Conservation (phyloP, 2,329 filamentous ascomycete species). For the Colletotrichum sp. region DNA sequence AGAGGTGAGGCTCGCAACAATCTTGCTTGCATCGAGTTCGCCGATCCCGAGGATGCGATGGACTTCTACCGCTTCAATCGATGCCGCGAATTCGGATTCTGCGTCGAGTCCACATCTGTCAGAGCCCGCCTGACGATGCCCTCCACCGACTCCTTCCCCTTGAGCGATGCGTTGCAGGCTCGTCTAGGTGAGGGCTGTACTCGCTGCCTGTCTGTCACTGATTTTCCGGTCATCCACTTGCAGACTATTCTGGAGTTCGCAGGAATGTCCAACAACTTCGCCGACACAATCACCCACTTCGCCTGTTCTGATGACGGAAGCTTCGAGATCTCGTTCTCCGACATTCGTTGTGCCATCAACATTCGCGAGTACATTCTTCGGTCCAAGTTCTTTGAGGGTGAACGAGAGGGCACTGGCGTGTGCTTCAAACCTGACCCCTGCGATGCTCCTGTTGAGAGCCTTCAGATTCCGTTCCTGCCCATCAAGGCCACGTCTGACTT, state of each 20-base stretch:
- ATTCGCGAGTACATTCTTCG: neutral
- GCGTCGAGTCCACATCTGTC: neutral
- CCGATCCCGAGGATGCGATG: neutral
- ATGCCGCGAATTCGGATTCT: conserved; percentile 12
- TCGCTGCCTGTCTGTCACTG: conserved; percentile 5
- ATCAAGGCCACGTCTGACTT: neutral
- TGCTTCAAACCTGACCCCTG: neutral
- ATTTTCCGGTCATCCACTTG: conserved; percentile 3
- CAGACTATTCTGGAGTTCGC: neutral
- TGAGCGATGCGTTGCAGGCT: neutral
- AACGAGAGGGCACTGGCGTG: neutral
- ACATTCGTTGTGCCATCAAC: neutral
- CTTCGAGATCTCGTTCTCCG: conserved; percentile 10
- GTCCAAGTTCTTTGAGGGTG: neutral
- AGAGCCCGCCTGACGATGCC: neutral
- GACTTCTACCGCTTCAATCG: neutral
- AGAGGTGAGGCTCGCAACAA: neutral
- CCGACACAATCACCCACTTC: conserved; percentile 4
- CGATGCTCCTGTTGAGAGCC: neutral
- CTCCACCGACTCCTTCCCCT: conserved; percentile 4
- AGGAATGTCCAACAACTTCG: neutral
- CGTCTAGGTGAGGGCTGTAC: neutral
- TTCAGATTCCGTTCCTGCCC: neutral
- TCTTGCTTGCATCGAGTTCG: conserved; percentile 8
- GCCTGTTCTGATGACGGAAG: neutral